Percentiles rank a stretch among this genome's conserved stretches.
These are phyloP conservation scores for Backusella australiensis DNA, from an alignment of 192 early-diverging fungal genomes.

Conservation along the genomic window DNA sequence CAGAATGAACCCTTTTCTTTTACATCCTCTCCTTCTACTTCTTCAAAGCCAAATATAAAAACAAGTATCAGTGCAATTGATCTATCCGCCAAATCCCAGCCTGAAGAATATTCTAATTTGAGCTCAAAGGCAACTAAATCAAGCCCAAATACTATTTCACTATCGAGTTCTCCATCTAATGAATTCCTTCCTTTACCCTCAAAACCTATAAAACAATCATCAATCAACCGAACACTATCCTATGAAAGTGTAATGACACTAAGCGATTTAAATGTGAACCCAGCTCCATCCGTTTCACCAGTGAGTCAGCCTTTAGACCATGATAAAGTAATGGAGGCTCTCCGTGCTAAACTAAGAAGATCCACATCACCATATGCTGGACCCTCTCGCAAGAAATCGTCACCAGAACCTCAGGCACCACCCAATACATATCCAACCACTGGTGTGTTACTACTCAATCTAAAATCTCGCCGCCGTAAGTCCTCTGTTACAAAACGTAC, in stretches of 20 bases:
- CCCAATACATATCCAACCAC: conserved; percentile 12
- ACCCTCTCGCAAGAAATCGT: background rate
- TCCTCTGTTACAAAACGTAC: background rate
- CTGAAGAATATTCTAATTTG: background rate
- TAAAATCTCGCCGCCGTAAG: conserved; percentile 9
- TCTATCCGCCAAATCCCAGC: background rate
- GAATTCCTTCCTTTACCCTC: background rate
- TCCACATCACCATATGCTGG: background rate
- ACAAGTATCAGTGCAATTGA: background rate
- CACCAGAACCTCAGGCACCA: background rate
- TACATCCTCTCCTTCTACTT: background rate
- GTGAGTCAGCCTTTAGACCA: conserved; percentile 1
- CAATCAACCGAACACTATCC: conserved; percentile 1
- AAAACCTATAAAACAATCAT: conserved; percentile 3
- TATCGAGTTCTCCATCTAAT: background rate
- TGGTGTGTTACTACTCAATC: conserved; percentile 2
- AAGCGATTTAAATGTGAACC: conserved; percentile 2
- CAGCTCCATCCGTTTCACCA: background rate
- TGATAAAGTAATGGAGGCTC: conserved; percentile 7
- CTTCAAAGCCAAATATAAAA: background rate
- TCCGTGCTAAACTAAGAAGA: conserved; percentile 8
- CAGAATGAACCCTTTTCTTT: background rate
- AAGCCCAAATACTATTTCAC: background rate
- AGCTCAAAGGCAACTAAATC: background rate
- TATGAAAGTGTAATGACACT: conserved; percentile 15